These are phyloP conservation scores for Tolypocladium album DNA, from an alignment of 2,329 filamentous ascomycete species.

Conservation along the genomic window DNA sequence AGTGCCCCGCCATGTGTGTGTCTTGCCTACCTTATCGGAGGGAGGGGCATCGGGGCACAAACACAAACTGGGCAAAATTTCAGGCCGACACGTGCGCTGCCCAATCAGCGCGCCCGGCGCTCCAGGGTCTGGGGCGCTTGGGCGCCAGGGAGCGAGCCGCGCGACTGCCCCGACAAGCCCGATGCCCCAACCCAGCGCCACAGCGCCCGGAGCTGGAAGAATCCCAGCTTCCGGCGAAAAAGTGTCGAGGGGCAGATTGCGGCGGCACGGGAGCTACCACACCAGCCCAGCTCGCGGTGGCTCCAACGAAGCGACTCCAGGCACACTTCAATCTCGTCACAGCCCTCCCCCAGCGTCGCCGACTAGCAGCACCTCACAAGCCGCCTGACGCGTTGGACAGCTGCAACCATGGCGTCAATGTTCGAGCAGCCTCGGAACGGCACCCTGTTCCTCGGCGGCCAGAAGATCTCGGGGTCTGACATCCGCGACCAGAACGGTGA, in stretches of 20 bases:
- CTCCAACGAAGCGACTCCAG: conserved; percentile 3
- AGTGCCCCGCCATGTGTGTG: conserved; percentile 8
- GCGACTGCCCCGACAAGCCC: neutral
- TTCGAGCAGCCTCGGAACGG: conserved; percentile 94
- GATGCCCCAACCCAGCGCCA: neutral
- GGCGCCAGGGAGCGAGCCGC: neutral
- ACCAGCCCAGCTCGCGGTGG: conserved; percentile 2
- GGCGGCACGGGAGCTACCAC: conserved; percentile 5
- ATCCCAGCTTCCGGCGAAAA: conserved; percentile 16
- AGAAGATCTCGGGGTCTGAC: conserved; percentile 94
- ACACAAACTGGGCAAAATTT: conserved; percentile 6
- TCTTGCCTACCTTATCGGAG: conserved; percentile 1
- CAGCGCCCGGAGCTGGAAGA: conserved; percentile 13
- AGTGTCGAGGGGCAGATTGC: conserved; percentile 14
- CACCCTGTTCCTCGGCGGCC: conserved; percentile 90
- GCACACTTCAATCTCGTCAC: conserved; percentile 2
- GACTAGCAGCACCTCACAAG: conserved; percentile 1
- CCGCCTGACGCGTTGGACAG: conserved; percentile 6
- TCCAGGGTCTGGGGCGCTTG: neutral
- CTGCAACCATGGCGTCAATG: conserved; percentile 70
- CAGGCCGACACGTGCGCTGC: conserved; percentile 3
- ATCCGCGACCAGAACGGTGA: conserved; percentile 94
- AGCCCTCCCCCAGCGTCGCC: conserved; percentile 1
- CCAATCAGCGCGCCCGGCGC: conserved; percentile 6
- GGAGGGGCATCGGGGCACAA: conserved; percentile 7